These are phyloP conservation scores for Fusarium sp. DNA, from an alignment of 2,329 filamentous ascomycete genomes.

Conservation along the genomic window DNA sequence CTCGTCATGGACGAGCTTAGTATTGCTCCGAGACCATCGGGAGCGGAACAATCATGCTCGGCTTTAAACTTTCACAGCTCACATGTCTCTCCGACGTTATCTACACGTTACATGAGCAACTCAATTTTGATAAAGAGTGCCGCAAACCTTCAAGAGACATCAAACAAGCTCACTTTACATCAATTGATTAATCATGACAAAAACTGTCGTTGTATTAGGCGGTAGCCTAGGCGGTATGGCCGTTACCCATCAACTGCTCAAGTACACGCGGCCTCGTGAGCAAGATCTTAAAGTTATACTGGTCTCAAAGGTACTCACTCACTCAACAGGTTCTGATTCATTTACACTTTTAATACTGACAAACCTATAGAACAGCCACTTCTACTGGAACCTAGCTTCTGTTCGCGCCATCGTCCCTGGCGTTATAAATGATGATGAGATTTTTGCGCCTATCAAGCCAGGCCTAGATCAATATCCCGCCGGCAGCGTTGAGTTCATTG, in stretches of 20 bases:
- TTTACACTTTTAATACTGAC: neutral
- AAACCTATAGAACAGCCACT: slow-evolving; percentile 61
- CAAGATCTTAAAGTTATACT: slow-evolving; percentile 65
- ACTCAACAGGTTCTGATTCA: neutral
- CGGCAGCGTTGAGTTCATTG: slow-evolving; percentile 62
- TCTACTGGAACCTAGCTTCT: slow-evolving; percentile 69
- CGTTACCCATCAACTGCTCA: slow-evolving; percentile 65
- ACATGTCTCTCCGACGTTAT: neutral
- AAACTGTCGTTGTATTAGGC: slow-evolving; percentile 66
- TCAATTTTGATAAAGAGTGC: neutral
- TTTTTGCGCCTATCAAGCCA: slow-evolving; percentile 61
- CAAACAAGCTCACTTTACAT: neutral
- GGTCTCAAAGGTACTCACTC: slow-evolving; percentile 62
- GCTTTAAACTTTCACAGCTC: slow-evolving; percentile 7
- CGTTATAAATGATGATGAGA: slow-evolving; percentile 60
- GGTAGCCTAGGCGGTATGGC: slow-evolving; percentile 66
- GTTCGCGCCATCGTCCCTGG: slow-evolving; percentile 67
- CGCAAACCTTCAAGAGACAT: neutral
- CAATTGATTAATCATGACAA: slow-evolving; percentile 53
- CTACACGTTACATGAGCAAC: neutral
- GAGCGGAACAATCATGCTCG: slow-evolving; percentile 11
- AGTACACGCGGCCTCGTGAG: slow-evolving; percentile 59
- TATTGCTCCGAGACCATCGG: slow-evolving; percentile 24
- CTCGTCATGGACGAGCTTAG: slow-evolving; percentile 33
- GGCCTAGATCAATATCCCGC: slow-evolving; percentile 63